Evolutionary conservation across 768 basidiomycete species (phyloP), one percentile per base, ranked within the genome.

Genomic region (Lentinus brumalis): DNA sequence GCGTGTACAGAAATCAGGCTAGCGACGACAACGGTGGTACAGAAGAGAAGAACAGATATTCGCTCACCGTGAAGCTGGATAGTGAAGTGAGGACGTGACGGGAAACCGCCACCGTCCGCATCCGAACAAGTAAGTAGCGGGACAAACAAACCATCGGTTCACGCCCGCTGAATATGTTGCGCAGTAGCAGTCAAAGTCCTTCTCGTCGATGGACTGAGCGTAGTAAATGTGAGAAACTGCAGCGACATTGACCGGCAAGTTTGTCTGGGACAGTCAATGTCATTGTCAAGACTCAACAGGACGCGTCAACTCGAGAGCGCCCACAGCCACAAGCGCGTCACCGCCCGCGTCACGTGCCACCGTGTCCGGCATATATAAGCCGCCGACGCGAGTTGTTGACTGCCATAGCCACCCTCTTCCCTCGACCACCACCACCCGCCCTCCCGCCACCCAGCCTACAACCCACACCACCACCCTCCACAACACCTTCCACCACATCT

Each of bases 351-450:
- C 53, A 61, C 67, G 69, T 66, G 67, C 63, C 5, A 50, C 62
- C 70, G 69, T 66, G 70, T 70, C 67, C 55, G 57, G 32, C n/a
- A 11, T 68, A 69, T 70, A 71, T 68, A 71, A 66, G 46, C 50
- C 57, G 56, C 46, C 50, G 65, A 60, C 67, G 63, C 63, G 62
- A 30, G 44, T 60, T 62, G 68, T 67, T 65, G 56, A 64, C 51
- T 44, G 58, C 50, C 56, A 56, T 59, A 56, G 59, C 69, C 62
- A 30, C 57, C 65, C 57, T 56, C 60, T 66, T 56, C 61, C 56
- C 59, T 55, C 61, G 60, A 68, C 71, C 65, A 65, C 64, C 70
- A 70, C 57, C 66, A 62, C 51, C 59, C 42, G 46, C 18, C 32
- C 41, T 11, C 29, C 31, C 53, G 14, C 57, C 51, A 18, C 49